Evolutionary conservation across 352 stramenopile species (phyloP).

Genomic region (Phytopythium mirpurense): DNA sequence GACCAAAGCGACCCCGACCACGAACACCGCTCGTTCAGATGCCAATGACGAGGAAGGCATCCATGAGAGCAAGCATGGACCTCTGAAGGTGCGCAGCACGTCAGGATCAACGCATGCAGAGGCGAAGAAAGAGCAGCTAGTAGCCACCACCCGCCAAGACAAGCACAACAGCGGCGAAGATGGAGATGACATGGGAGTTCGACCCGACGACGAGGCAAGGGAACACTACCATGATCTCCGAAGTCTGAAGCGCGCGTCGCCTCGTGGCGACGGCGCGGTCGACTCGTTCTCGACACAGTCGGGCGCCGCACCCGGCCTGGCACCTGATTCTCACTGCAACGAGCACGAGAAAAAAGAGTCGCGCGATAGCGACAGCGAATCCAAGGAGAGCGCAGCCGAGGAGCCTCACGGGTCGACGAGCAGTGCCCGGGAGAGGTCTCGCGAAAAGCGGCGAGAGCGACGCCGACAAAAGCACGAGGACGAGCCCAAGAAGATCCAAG

Average conservation of each 20-base stretch:
- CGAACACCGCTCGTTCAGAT: conserved; percentile 1
- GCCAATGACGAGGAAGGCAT: conserved; percentile 55
- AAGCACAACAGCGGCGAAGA: conserved; percentile 19
- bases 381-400: conserved; percentile 20
- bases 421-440: conserved; percentile 27
- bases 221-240: conserved; percentile 53
- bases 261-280: conserved; percentile 23
- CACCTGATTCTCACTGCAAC: conserved; percentile 17
- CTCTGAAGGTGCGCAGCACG: conserved; percentile 14
- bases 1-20: not conserved
- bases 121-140: conserved; percentile 18
- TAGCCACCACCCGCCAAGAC: conserved; percentile 15
- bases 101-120: conserved; percentile 5
- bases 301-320: not conserved
- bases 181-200: conserved; percentile 17
- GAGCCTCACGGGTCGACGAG: conserved; percentile 8
- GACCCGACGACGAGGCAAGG: conserved; percentile 4
- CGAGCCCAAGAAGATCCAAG: conserved; percentile 62
- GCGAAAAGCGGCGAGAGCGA: conserved; percentile 50
- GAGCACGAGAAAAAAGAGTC: conserved; percentile 17
- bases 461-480: conserved; percentile 53
- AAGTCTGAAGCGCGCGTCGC: conserved; percentile 35
- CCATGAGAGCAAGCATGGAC: conserved; percentile 47
- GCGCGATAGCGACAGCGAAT: conserved; percentile 19
- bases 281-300: conserved; percentile 12